Base-by-base conservation (phyloP, 495 filamentous ascomycete species). In the Penicillium fimorum region DNA sequence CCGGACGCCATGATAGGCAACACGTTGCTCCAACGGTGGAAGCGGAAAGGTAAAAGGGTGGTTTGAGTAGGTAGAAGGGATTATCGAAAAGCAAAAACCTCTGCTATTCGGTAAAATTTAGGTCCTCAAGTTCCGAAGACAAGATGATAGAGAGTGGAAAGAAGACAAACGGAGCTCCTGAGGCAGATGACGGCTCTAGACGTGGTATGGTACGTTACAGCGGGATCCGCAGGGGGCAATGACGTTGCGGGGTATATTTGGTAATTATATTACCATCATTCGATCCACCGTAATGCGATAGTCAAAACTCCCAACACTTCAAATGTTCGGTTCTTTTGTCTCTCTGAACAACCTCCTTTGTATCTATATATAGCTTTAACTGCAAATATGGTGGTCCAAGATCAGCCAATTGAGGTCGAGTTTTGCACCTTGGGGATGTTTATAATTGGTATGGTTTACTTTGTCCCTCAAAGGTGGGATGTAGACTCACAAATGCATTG, bases 381-480 rank as follows among this genome's bases (percentile, higher is more conserved):
- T 24, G 52, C 35, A 43, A 49, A 30, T 15, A 42, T 50, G 42
- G 13, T n/a, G 9, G 18, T 9, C 18, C 20, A 20, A 1, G 55
- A 55, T 46, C 56, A 53, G 29, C 13, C 41, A 20, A 45, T 35
- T 22, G 58, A 64, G 29, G 83, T 92, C 47, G 88, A 92, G 56
- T 92, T 96, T 64, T 88, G 87, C 61, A 96, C 92, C 1, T 67
- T 97, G 64, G 93, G 91, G 65, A 96, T 97, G 93, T 92, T 96
- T 63, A 96, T 96, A 47, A 88, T 97, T 54, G 92, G 92, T 95
- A 82, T 65, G 70, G 49, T 66, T 55, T 50, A 47, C 15, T 47
- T 47, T 25, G 38, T 17, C 45, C 27, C 29, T 53, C 48, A 15
- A 22, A 24, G 22, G 57, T 54, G 35, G 47, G 6, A 38, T 37